Conservation (phyloP, 1,139 yeast species). For the Suhomyces choctaworum region DNA sequence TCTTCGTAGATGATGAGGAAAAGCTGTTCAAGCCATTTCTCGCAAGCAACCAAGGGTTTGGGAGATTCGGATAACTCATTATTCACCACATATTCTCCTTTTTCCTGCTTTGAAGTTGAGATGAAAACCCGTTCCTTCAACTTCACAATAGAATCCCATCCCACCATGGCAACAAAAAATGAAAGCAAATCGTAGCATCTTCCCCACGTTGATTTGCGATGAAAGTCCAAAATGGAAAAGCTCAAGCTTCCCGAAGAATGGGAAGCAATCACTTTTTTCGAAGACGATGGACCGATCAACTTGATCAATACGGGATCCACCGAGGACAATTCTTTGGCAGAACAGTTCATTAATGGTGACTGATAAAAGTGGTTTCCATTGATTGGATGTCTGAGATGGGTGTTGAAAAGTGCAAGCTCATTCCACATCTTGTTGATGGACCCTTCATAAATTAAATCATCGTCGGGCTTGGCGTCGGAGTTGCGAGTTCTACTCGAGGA, state of each 20-base stretch:
- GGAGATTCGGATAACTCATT: conserved; percentile 10
- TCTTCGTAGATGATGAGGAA: conserved; percentile 42
- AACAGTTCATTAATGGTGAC: conserved; percentile 36
- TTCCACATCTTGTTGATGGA: conserved; percentile 37
- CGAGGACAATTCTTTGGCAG: conserved; percentile 38
- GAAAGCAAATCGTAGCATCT: conserved; percentile 42
- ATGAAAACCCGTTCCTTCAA: conserved; percentile 26
- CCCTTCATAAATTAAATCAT: conserved; percentile 20
- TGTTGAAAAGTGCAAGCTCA: conserved; percentile 30
- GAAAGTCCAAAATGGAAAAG: conserved; percentile 36
- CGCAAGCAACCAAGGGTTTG: conserved; percentile 24
- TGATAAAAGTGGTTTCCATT: conserved; percentile 38
- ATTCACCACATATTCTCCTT: conserved; percentile 22
- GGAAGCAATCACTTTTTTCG: conserved; percentile 31
- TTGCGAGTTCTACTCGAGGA: conserved; percentile 1
- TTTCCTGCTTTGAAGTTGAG: not conserved
- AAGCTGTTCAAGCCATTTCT: conserved; percentile 43
- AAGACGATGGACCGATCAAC: conserved; percentile 31
- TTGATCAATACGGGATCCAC: conserved; percentile 37
- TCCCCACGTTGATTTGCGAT: conserved; percentile 44
- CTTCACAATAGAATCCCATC: conserved; percentile 40
- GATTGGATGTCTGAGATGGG: conserved; percentile 38
- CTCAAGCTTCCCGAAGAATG: conserved; percentile 33
- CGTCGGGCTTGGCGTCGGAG: conserved; percentile 2
- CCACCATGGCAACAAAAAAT: conserved; percentile 37